phyloP scores from a whole-genome alignment of 306 rosid genomes.

The Casuarina cunninghamiana region DNA sequence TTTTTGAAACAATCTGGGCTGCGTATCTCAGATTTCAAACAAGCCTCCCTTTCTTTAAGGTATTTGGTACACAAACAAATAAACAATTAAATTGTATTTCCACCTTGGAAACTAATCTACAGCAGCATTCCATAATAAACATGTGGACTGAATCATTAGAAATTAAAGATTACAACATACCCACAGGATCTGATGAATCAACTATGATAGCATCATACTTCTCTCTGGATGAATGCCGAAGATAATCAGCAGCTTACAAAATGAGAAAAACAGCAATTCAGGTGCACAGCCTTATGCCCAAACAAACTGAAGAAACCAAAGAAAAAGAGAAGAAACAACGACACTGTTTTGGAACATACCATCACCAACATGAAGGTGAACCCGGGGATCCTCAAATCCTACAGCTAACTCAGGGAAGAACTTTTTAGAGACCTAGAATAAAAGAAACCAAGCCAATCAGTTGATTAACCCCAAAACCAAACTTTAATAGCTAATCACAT shows the following conservation, averaged over 20 bases:
- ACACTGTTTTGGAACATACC: constrained; percentile 44
- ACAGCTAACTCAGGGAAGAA: constrained; percentile 80
- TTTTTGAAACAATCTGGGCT: background rate
- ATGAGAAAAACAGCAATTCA: constrained; percentile 8
- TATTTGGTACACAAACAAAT: background rate
- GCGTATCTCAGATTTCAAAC: background rate
- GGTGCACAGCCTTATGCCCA: background rate
- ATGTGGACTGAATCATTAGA: background rate
- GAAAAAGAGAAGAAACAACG: constrained; percentile 14
- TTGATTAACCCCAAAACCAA: constrained; percentile 7
- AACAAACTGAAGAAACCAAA: constrained; percentile 8
- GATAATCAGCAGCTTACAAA: constrained; percentile 77
- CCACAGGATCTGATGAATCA: constrained; percentile 98
- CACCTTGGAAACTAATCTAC: constrained; percentile 19
- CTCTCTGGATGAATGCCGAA: constrained; percentile 62
- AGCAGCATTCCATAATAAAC: background rate
- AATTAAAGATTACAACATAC: constrained; percentile 43
- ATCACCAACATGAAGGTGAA: constrained; percentile 86
- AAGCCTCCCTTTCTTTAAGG: background rate
- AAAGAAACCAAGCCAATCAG: constrained; percentile 26
- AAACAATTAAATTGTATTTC: background rate
- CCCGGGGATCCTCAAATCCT: constrained; percentile 96
- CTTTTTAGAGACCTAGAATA: constrained; percentile 68
- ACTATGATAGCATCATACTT: constrained; percentile 89
- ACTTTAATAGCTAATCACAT: constrained; percentile 9